Evolutionary conservation across 768 basidiomycete species (phyloP).

Genomic region (Pholiota molesta): DNA sequence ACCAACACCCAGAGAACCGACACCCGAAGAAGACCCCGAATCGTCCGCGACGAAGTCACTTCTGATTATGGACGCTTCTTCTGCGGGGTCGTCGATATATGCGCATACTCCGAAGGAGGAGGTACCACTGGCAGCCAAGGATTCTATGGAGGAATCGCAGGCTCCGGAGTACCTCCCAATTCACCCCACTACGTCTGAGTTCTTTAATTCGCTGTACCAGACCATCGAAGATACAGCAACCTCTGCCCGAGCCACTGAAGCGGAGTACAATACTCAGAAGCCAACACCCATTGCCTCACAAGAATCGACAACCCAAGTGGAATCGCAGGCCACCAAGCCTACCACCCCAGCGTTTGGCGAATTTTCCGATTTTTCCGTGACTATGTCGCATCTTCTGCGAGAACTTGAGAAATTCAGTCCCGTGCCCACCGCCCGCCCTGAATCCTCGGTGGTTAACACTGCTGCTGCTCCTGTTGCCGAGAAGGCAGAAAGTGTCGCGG

Average conservation of each 20-base stretch:
- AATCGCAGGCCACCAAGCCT: not conserved
- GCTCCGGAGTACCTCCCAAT: not conserved
- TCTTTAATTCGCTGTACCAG: conserved; percentile 4
- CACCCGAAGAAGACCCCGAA: not conserved
- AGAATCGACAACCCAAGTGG: not conserved
- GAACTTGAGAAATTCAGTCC: conserved; percentile 13
- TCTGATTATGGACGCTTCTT: conserved; percentile 5
- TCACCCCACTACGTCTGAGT: not conserved
- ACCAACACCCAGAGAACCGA: not conserved
- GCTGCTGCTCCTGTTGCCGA: not conserved
- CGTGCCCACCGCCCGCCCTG: not conserved
- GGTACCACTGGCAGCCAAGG: not conserved
- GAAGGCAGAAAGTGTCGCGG: conserved; percentile 7
- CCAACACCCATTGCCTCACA: not conserved
- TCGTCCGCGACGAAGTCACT: not conserved
- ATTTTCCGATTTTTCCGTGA: conserved; percentile 6
- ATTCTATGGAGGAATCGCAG: not conserved
- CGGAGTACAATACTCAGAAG: not conserved
- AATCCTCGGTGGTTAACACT: not conserved
- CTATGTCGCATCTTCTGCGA: conserved; percentile 15
- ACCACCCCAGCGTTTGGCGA: conserved; percentile 1
- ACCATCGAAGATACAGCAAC: conserved; percentile 1
- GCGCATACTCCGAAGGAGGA: conserved; percentile 3
- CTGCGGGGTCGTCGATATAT: conserved; percentile 5
- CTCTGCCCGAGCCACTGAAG: not conserved